Percentiles rank a stretch among this genome's conserved stretches.
phyloP scores from a whole-genome alignment of 164 flowering plant genomes.

The Berberis thunbergii region DNA sequence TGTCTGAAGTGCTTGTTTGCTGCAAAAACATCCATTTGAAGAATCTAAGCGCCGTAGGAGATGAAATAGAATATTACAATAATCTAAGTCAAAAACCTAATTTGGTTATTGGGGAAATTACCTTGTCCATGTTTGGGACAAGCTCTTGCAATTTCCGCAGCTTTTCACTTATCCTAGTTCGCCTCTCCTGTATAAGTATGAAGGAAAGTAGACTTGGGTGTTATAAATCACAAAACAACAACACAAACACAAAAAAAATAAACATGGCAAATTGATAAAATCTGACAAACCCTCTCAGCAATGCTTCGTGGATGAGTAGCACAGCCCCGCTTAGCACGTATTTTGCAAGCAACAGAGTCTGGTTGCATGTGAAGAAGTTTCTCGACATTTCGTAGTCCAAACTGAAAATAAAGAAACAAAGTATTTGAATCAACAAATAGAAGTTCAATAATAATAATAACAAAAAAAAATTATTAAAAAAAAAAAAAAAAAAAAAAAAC shows the following conservation, averaged over 20 bases:
- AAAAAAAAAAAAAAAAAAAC: not conserved
- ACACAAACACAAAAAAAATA: not conserved
- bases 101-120: conserved; percentile 11
- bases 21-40: conserved; percentile 16
- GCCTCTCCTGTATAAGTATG: conserved; percentile 53
- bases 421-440: not conserved
- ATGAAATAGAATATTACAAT: not conserved
- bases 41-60: not conserved
- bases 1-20: conserved; percentile 94
- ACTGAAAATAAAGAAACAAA: conserved; percentile 30
- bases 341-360: conserved; percentile 72
- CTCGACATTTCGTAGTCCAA: conserved; percentile 50
- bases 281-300: conserved; percentile 66
- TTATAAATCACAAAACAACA: conserved; percentile 2
- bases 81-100: not conserved
- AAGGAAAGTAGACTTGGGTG: not conserved
- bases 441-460: not conserved
- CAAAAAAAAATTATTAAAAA: not conserved
- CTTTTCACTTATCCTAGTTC: conserved; percentile 80
- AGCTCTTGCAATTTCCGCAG: conserved; percentile 81
- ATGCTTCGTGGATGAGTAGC: conserved; percentile 92
- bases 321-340: conserved; percentile 83
- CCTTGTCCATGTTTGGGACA: conserved; percentile 97
- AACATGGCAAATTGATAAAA: not conserved
- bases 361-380: conserved; percentile 56